These are phyloP conservation scores for Posidonia australis DNA, from an alignment of 106 monocot species.

Conservation along the genomic window DNA sequence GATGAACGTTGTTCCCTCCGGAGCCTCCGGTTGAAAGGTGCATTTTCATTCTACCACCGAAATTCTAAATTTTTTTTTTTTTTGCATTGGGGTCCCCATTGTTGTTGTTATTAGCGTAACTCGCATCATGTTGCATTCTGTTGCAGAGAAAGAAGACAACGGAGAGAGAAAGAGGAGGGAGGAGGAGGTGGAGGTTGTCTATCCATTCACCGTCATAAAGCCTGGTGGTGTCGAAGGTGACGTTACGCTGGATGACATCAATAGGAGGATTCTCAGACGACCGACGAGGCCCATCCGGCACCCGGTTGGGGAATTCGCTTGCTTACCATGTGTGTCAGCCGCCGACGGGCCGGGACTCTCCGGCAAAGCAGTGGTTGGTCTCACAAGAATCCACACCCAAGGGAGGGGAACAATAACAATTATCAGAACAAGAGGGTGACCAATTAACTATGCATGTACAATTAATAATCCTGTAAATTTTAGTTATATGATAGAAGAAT, in stretches of 20 bases:
- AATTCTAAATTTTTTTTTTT: no score
- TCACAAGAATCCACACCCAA: slow-evolving; percentile 69
- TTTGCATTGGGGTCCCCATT: no score
- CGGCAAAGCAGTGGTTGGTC: slow-evolving; percentile 79
- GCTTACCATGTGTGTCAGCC: slow-evolving; percentile 34
- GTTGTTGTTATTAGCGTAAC: no score
- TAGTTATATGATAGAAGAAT: no score
- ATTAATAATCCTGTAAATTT: no score
- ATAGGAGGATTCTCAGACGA: slow-evolving; percentile 48
- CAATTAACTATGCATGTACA: no score
- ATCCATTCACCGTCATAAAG: slow-evolving; percentile 75
- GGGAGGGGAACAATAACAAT: slow-evolving; percentile 89
- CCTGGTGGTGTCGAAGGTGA: slow-evolving; percentile 55
- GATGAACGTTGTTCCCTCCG: no score
- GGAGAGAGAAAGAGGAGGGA: slow-evolving; percentile 2
- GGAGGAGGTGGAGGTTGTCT: slow-evolving; percentile 24
- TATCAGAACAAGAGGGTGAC: slow-evolving; percentile 84
- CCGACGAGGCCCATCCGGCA: slow-evolving; percentile 75
- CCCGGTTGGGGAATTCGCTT: slow-evolving; percentile 71
- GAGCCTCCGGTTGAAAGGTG: no score
- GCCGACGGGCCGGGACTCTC: slow-evolving; percentile 50
- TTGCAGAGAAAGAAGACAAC: not conserved
- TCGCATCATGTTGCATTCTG: no score
- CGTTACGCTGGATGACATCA: slow-evolving; percentile 72
- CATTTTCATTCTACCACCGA: not conserved